Conservation (phyloP, 2,329 filamentous ascomycete species). For the Ascomycota sp. region DNA sequence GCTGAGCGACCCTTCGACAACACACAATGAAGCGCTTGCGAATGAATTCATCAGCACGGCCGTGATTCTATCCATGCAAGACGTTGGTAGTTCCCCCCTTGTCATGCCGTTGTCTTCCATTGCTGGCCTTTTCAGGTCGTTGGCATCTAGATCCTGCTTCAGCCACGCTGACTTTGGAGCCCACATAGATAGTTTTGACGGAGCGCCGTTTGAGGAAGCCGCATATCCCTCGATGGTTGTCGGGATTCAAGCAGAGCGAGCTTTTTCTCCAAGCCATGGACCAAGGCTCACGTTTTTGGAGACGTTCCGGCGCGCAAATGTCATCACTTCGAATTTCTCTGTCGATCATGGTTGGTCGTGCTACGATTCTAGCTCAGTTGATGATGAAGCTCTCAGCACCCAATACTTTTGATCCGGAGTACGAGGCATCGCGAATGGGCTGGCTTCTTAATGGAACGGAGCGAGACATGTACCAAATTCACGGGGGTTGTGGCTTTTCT, state of each 20-base stretch:
- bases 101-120: too few species aligned
- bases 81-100: constrained; percentile 9
- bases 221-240: constrained; percentile 15
- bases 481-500: constrained; percentile 21
- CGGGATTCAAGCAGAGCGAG: constrained; percentile 16
- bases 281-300: constrained; percentile 16
- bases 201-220: constrained; percentile 15
- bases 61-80: constrained; percentile 18
- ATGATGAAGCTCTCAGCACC: constrained; percentile 14
- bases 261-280: constrained; percentile 15
- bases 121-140: background rate
- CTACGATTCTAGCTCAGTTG: constrained; percentile 18
- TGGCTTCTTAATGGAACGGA: constrained; percentile 18
- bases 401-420: constrained; percentile 8
- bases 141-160: constrained; percentile 10
- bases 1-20: constrained; percentile 8
- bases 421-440: constrained; percentile 13
- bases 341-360: constrained; percentile 18
- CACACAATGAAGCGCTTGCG: constrained; percentile 5
- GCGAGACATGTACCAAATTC: constrained; percentile 15
- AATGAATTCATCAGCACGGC: constrained; percentile 17
- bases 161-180: too few species aligned
- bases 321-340: constrained; percentile 15
- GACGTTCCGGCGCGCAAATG: constrained; percentile 12
- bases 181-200: too few species aligned